Percentiles rank a stretch among this genome's conserved stretches.
Evolutionary conservation across 139 green algal genomes (phyloP).

Genomic region (Ostreobium quekettii): DNA sequence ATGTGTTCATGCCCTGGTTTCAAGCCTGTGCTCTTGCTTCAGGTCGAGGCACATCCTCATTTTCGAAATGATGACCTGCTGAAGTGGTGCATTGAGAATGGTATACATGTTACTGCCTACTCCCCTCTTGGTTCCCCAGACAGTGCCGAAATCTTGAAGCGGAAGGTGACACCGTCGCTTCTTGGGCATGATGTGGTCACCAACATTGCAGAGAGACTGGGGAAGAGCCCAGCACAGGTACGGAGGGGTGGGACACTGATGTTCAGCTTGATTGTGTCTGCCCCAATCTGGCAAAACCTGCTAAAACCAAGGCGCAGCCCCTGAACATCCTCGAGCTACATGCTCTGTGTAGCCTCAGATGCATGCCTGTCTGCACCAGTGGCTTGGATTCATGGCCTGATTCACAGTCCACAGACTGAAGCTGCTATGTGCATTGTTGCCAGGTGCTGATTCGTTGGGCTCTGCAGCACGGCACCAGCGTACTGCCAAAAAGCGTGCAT

Average conservation of each 20-base stretch:
- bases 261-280: too few species aligned
- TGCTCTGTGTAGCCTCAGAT: too few species aligned
- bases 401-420: too few species aligned
- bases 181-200: constrained; percentile 54
- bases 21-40: too few species aligned
- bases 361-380: neutral
- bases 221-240: constrained; percentile 54
- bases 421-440: too few species aligned
- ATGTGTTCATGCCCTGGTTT: too few species aligned
- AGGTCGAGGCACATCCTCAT: constrained; percentile 89
- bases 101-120: constrained; percentile 87
- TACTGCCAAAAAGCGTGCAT: constrained; percentile 83
- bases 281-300: too few species aligned
- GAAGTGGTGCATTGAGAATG: constrained; percentile 34
- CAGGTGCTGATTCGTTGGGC: constrained; percentile 86
- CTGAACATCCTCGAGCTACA: too few species aligned
- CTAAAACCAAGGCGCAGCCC: neutral
- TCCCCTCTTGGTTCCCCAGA: constrained; percentile 78
- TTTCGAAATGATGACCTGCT: constrained; percentile 72
- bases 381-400: too few species aligned
- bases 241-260: too few species aligned
- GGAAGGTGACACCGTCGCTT: constrained; percentile 38
- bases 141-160: constrained; percentile 47
- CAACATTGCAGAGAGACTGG: constrained; percentile 41
- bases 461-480: constrained; percentile 75